Percentiles rank a stretch among this genome's conserved stretches.
These are phyloP conservation scores for Scheffersomyces spartinae DNA, from an alignment of 805 yeast species.

Conservation along the genomic window DNA sequence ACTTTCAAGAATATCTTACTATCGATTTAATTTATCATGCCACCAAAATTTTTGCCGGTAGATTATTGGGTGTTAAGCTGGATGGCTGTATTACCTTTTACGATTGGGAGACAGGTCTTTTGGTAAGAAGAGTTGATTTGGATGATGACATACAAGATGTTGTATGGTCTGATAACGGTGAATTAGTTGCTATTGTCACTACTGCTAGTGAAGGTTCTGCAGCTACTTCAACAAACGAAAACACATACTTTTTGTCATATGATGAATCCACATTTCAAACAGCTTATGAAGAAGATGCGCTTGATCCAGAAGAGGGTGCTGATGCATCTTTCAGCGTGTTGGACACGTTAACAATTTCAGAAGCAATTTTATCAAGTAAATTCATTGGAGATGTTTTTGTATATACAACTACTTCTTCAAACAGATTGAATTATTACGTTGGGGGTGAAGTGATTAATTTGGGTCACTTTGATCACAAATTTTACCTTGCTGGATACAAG, in stretches of 20 bases:
- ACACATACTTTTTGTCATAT: conserved; percentile 68
- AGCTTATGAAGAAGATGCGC: conserved; percentile 44
- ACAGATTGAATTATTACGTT: conserved; percentile 86
- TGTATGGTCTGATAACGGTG: conserved; percentile 91
- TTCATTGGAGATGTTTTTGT: conserved; percentile 98
- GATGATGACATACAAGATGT: conserved; percentile 62
- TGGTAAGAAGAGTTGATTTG: conserved; percentile 85
- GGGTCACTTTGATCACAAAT: conserved; percentile 83
- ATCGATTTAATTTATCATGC: conserved; percentile 61
- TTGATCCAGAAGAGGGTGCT: conserved; percentile 78
- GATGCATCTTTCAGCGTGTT: conserved; percentile 79
- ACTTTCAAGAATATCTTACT: conserved; percentile 68
- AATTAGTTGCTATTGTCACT: conserved; percentile 61
- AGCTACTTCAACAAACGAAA: conserved; percentile 38
- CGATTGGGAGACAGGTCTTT: conserved; percentile 83
- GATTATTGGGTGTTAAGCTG: conserved; percentile 75
- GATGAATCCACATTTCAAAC: conserved; percentile 55
- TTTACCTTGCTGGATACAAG: conserved; percentile 80
- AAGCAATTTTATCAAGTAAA: conserved; percentile 74
- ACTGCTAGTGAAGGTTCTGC: conserved; percentile 9
- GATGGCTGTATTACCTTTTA: conserved; percentile 79
- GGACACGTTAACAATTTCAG: conserved; percentile 58
- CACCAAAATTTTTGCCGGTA: conserved; percentile 78
- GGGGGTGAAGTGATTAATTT: conserved; percentile 89
- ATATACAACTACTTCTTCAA: conserved; percentile 68